phyloP scores from a whole-genome alignment of 2,329 filamentous ascomycete species.

The Zymoseptoria pseudotritici region DNA sequence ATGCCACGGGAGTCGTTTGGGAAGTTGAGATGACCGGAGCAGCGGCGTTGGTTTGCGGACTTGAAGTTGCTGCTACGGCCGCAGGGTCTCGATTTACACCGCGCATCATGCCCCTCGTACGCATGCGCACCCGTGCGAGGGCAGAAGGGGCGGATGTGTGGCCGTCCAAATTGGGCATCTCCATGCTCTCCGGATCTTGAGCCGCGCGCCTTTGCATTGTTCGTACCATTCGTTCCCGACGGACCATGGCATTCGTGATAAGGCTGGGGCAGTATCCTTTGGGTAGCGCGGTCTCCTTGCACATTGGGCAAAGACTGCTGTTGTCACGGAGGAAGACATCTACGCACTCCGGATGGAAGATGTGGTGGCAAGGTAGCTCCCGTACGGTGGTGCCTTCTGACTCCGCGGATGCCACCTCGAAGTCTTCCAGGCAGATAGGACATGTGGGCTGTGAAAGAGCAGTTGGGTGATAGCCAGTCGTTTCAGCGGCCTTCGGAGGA shows the following conservation, averaged over 20 bases:
- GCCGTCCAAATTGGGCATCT: not conserved
- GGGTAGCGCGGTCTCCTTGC: conserved; percentile 77
- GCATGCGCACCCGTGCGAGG: not conserved
- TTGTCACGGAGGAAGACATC: conserved; percentile 71
- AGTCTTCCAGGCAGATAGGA: conserved; percentile 83
- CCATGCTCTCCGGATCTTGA: conserved; percentile 6
- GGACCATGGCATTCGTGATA: conserved; percentile 81
- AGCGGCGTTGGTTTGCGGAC: not conserved
- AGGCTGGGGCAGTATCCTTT: conserved; percentile 48
- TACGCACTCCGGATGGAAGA: conserved; percentile 89
- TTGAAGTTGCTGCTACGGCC: not conserved
- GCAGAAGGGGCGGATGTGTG: not conserved
- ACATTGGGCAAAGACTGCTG: conserved; percentile 84
- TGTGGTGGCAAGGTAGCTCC: conserved; percentile 81
- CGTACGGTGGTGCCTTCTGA: conserved; percentile 55
- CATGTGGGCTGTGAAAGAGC: conserved; percentile 69
- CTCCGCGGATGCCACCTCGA: conserved; percentile 38
- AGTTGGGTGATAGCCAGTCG: conserved; percentile 17
- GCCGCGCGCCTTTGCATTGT: conserved; percentile 46
- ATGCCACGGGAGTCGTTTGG: not conserved
- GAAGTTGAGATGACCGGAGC: not conserved
- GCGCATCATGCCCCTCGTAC: not conserved
- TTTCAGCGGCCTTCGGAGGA: conserved; percentile 4
- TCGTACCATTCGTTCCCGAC: conserved; percentile 64
- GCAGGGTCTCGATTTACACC: not conserved